Conservation (phyloP, 2,329 filamentous ascomycete genomes). For the Neofusicoccum ribis region DNA sequence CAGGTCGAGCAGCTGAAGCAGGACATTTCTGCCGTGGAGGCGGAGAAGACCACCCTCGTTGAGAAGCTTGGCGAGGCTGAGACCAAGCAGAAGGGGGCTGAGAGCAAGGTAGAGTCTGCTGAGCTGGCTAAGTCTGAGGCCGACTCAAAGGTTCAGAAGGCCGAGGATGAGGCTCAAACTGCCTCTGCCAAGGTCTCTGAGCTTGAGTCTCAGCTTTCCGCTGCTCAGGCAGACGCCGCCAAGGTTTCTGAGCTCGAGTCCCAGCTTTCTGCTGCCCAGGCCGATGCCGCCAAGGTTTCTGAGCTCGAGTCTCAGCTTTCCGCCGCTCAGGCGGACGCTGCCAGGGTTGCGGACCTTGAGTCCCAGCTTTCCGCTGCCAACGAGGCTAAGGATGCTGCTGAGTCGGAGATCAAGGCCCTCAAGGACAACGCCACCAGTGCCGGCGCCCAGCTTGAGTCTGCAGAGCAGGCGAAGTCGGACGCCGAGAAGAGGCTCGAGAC, state of each 20-base stretch:
- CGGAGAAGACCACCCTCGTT: conserved; percentile 16
- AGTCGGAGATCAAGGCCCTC: conserved; percentile 1
- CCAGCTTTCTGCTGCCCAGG: conserved; percentile 8
- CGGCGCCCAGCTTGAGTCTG: background rate
- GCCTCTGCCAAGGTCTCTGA: background rate
- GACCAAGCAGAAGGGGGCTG: conserved; percentile 11
- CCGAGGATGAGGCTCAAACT: background rate
- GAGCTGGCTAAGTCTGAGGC: conserved; percentile 5
- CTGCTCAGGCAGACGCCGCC: background rate
- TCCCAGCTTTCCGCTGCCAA: conserved; percentile 3
- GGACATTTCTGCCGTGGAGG: background rate
- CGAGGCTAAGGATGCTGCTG: conserved; percentile 4
- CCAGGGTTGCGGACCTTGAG: conserved; percentile 17
- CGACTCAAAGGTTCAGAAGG: conserved; percentile 17
- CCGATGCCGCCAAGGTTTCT: conserved; percentile 29
- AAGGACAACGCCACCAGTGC: conserved; percentile 1
- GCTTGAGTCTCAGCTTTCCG: conserved; percentile 2
- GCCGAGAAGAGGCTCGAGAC: conserved; percentile 8
- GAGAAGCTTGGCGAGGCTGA: conserved; percentile 19
- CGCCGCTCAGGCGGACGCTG: conserved; percentile 24
- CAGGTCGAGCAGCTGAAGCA: conserved; percentile 11
- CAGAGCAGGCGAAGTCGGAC: conserved; percentile 5
- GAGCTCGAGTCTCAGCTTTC: conserved; percentile 24
- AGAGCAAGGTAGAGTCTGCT: conserved; percentile 11
- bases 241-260: conserved; percentile 1